Conservation (phyloP, 805 yeast species). For the Yamadazyma insecticola region DNA sequence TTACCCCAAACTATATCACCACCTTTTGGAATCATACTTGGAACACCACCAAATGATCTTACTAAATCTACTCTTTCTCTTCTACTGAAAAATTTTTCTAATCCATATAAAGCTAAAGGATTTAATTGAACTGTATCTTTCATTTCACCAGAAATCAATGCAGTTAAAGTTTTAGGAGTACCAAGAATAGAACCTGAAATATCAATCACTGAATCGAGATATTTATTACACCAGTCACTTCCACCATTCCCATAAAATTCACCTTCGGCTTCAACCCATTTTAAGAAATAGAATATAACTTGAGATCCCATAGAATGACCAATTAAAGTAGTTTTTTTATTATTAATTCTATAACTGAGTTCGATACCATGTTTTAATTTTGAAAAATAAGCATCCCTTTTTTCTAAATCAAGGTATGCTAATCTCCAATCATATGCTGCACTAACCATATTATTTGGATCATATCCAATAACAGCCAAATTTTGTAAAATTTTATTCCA, state of each 20-base stretch:
- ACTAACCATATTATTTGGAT: conserved; percentile 81
- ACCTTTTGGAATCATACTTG: conserved; percentile 96
- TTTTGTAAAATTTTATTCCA: conserved; percentile 97
- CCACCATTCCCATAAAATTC: conserved; percentile 88
- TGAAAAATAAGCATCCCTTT: conserved; percentile 80
- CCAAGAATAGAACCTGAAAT: conserved; percentile 89
- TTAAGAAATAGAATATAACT: conserved; percentile 78
- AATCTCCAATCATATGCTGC: conserved; percentile 98
- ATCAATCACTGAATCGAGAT: conserved; percentile 77
- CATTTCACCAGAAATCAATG: conserved; percentile 96
- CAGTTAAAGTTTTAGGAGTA: conserved; percentile 91
- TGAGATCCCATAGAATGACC: conserved; percentile 99
- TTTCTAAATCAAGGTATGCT: conserved; percentile 82
- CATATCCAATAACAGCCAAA: conserved; percentile 90
- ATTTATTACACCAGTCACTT: conserved; percentile 74
- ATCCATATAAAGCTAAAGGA: conserved; percentile 86
- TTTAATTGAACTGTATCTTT: conserved; percentile 94
- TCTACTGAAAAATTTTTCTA: conserved; percentile 89
- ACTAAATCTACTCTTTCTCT: conserved; percentile 84
- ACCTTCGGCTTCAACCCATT: conserved; percentile 95
- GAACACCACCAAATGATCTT: conserved; percentile 87
- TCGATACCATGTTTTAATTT: conserved; percentile 75
- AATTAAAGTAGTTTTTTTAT: conserved; percentile 68
- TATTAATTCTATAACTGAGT: conserved; percentile 41
- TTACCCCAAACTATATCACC: conserved; percentile 90